Conservation (phyloP, 164 flowering plant species). For the Litsea cubeba region DNA sequence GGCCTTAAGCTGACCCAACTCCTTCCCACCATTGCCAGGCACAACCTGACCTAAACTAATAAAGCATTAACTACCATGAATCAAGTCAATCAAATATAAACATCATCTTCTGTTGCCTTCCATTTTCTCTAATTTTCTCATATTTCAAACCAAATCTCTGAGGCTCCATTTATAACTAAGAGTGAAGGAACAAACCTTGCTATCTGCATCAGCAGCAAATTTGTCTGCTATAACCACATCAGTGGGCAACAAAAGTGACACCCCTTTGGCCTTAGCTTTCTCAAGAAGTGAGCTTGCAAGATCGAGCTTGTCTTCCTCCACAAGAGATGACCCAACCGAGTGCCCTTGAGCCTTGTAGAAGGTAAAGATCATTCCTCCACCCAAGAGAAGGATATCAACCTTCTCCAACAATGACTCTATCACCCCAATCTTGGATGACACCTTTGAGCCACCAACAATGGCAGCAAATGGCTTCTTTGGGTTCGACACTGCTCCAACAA, state of each 20-base stretch:
- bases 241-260: constrained; percentile 68
- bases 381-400: constrained; percentile 64
- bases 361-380: constrained; percentile 93
- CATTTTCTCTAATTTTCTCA: background rate
- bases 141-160: background rate
- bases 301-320: constrained; percentile 82
- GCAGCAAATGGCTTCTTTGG: constrained; percentile 96
- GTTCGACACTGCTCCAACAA: constrained; percentile 79
- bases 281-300: constrained; percentile 72
- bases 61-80: no score
- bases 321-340: constrained; percentile 80
- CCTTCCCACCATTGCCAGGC: no score
- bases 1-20: no score
- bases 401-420: constrained; percentile 74
- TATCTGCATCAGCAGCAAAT: constrained; percentile 79
- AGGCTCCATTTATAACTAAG: background rate
- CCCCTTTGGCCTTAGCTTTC: constrained; percentile 83
- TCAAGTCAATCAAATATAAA: no score
- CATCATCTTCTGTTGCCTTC: background rate
- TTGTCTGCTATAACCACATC: constrained; percentile 85
- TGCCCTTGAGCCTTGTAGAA: constrained; percentile 86
- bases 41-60: no score
- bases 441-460: constrained; percentile 89
- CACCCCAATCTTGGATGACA: constrained; percentile 81
- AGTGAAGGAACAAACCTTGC: constrained; percentile 44